phyloP scores from a whole-genome alignment of 805 yeast genomes.

The Starmera dryadoides region DNA sequence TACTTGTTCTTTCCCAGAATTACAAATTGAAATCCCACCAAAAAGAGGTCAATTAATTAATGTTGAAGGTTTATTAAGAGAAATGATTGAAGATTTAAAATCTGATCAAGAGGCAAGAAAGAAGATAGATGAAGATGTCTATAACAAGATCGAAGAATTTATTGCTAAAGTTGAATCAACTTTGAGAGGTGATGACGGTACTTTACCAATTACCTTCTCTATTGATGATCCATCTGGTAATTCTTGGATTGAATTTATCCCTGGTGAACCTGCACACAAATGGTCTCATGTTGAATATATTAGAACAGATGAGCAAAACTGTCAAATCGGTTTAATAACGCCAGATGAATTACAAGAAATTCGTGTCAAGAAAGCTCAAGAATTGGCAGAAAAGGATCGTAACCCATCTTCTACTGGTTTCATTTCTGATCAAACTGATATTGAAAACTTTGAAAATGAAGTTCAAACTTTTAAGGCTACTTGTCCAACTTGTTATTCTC shows the following conservation, averaged over 20 bases:
- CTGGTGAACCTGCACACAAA: constrained; percentile 82
- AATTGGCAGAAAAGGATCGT: constrained; percentile 17
- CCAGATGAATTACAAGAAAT: constrained; percentile 42
- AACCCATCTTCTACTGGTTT: constrained; percentile 47
- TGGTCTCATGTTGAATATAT: constrained; percentile 81
- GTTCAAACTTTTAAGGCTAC: constrained; percentile 90
- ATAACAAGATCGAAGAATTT: constrained; percentile 68
- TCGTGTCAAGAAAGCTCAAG: constrained; percentile 15
- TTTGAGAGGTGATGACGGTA: constrained; percentile 58
- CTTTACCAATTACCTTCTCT: constrained; percentile 68
- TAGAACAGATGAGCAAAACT: constrained; percentile 86
- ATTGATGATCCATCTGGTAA: constrained; percentile 96
- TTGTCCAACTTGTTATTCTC: constrained; percentile 81
- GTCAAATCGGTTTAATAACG: constrained; percentile 71
- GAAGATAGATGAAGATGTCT: constrained; percentile 63
- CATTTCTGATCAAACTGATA: constrained; percentile 64
- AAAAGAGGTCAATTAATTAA: constrained; percentile 90
- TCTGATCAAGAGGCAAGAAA: constrained; percentile 79
- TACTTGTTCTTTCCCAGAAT: constrained; percentile 67
- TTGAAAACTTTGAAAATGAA: constrained; percentile 81
- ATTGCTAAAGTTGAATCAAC: constrained; percentile 51
- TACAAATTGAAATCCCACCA: constrained; percentile 93
- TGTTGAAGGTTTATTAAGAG: constrained; percentile 80
- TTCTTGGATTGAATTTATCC: constrained; percentile 88
- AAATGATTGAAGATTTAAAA: constrained; percentile 75